Conservation (phyloP, 2,329 filamentous ascomycete species). For the Botrytis medusae region DNA sequence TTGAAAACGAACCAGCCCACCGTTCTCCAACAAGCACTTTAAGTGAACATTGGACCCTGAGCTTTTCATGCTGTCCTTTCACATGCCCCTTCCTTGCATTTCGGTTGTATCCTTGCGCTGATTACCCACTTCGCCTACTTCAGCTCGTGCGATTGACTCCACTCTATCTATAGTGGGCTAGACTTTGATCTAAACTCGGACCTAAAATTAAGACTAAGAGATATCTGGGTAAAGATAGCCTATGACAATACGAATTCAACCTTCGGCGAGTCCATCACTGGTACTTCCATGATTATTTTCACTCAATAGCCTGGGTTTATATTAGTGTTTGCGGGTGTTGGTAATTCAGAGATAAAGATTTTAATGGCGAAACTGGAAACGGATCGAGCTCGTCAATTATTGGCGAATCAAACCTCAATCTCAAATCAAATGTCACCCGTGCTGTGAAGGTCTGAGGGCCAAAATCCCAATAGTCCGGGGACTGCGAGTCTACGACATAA, state of each 20-base stretch:
- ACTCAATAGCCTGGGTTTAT: not conserved
- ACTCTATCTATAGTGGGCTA: not conserved
- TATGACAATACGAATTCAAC: not conserved
- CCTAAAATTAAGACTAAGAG: not conserved
- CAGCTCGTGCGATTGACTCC: not conserved
- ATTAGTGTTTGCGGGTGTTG: not conserved
- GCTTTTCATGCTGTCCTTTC: not conserved
- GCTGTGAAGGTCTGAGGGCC: constrained; percentile 13
- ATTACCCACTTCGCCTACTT: not conserved
- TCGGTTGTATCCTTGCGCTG: not conserved
- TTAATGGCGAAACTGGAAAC: not conserved
- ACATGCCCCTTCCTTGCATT: not conserved
- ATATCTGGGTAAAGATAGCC: not conserved
- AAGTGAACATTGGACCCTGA: not conserved
- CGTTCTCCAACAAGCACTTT: not conserved
- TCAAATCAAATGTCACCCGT: not conserved
- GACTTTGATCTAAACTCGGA: not conserved
- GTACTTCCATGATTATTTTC: not conserved
- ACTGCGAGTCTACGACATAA: not conserved
- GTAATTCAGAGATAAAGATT: not conserved
- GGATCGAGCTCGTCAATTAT: not conserved
- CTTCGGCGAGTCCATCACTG: not conserved
- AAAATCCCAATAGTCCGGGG: not conserved
- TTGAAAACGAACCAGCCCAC: not conserved
- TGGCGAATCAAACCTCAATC: not conserved